A percentile compares a stretch with the other conserved stretches of the same genome.
phyloP scores from a whole-genome alignment of 345 rosid species.

The Erysimum cheiranthoides region DNA sequence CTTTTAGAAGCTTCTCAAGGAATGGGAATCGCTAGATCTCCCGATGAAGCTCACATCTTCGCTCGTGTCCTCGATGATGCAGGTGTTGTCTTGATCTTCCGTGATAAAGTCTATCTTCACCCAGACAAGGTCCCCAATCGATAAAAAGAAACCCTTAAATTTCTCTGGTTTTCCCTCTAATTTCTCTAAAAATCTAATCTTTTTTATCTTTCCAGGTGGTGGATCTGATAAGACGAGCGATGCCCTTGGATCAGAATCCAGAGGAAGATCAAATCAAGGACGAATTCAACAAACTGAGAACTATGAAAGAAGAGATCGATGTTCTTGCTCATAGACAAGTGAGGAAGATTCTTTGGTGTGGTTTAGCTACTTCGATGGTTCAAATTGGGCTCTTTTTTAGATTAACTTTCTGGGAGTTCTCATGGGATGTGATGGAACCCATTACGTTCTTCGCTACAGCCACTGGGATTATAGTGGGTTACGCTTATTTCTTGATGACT shows the following conservation, averaged over 20 bases:
- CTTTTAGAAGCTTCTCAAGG: constrained; percentile 65
- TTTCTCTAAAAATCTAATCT: not conserved
- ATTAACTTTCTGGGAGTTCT: constrained; percentile 96
- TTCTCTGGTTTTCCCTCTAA: not conserved
- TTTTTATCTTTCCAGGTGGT: constrained; percentile 63
- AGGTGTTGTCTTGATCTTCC: constrained; percentile 80
- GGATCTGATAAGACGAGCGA: constrained; percentile 77
- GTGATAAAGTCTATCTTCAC: constrained; percentile 85
- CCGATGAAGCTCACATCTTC: constrained; percentile 74
- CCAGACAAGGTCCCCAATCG: constrained; percentile 74
- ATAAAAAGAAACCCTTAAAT: not conserved
- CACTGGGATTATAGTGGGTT: constrained; percentile 75
- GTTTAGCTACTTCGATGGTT: constrained; percentile 63
- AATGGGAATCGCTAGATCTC: constrained; percentile 76
- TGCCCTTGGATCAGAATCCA: constrained; percentile 67
- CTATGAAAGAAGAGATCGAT: constrained; percentile 84
- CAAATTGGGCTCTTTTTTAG: constrained; percentile 83
- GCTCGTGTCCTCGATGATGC: constrained; percentile 90
- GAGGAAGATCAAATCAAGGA: constrained; percentile 79
- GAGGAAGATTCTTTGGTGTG: constrained; percentile 74
- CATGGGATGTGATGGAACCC: constrained; percentile 99
- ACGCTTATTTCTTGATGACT: constrained; percentile 87
- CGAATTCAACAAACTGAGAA: constrained; percentile 65
- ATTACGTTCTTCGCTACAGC: constrained; percentile 81
- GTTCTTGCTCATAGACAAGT: constrained; percentile 86